Evolutionary conservation across 768 basidiomycete genomes (phyloP), one percentile per base, ranked within the genome.

Genomic region (Pleurotus pulmonarius): DNA sequence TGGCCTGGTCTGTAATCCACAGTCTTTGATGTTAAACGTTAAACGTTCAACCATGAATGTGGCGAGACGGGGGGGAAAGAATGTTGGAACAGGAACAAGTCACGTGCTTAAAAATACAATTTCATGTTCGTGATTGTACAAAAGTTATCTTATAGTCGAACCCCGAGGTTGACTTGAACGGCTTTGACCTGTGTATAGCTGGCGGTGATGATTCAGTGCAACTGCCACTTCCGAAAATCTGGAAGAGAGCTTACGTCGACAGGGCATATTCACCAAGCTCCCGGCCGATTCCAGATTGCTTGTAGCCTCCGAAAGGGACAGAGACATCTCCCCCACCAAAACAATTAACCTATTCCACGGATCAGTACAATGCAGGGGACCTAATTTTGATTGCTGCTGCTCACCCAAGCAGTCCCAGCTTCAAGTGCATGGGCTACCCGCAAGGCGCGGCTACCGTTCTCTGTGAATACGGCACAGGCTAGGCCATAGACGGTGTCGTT

Each of bases 401-500:
- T 49, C 56, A 86, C 72, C 79, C 81, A 89, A 15, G 75, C 74
- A 8, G 84, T 87, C 34, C 88, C 87, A 3, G 87, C 85, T 60
- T 86, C 79, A 56, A 94, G 70, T 57, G 69, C 73, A 68, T 88
- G 80, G 24, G 90, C 85, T 11, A 84, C 79, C 51, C 70, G 69
- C 56, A 92, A 71, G 2, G 87, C 90, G 34, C 86, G 77, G 51
- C 74, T 81, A 67, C 90, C 69, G 73, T 93, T 77, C 64, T 78
- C 72, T 46, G 87, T 81, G 75, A 90, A 91, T 55, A 94, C 81
- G 6, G 88, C 85, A 2, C 86, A 83, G 5, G 88, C 90, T 25
- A 94, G 80, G 41, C 93, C 93, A 71, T 92, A 92, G 49, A 75
- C 60, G 0, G 87, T 85, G 66, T 92, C 83, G 73, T 94, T 95